Evolutionary conservation across 2,329 filamentous ascomycete genomes (phyloP), one percentile per base, ranked within the genome.

Genomic region (Bipolaris sorokiniana): DNA sequence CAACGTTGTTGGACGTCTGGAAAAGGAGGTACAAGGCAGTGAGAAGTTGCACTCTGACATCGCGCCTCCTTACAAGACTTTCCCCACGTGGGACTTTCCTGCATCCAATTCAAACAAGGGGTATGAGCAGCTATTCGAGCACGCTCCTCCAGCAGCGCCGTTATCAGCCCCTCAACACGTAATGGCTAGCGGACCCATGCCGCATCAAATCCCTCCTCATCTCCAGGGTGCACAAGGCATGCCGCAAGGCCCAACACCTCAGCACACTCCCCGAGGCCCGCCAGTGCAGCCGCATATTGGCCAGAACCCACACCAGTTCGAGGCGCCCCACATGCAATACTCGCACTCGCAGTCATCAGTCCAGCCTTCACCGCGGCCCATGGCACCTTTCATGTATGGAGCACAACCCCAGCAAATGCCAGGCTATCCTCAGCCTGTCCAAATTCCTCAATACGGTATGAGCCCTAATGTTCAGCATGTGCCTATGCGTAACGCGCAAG

Each of bases 251-350:
- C 86, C 88, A 69, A 89, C 89, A 22, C 86, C 91, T 38, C 88
- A 92, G 58, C 91, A 92, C 70, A 87, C 88, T 18, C 87, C 89
- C 16, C 91, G 92, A 74, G 90, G 90, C 69, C 88, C 92, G 77
- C 90, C 92, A 68, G 84, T 84, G 23, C 88, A 89, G 59, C 89
- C 90, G 55, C 90, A 92, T 3, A 89, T 89, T 63, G 85, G 84
- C 5, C 85, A 87, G 40, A 85, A 83, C 15, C 84, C 88, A 64
- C 91, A 88, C 67, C 88, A 87, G 57, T 87, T 88, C 65, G 93
- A 96, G 65, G 90, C 92, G 56, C 91, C 93, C 70, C 87, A 92
- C 49, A 96, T 97, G 90, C 85, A 86, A 65, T 90, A 95, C 79
- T 91, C 90, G 6, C 92, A 89, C 64, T 92, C 90, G 22, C 88